These are phyloP conservation scores for Suillus hirtellus DNA, from an alignment of 768 basidiomycete genomes.

Conservation along the genomic window DNA sequence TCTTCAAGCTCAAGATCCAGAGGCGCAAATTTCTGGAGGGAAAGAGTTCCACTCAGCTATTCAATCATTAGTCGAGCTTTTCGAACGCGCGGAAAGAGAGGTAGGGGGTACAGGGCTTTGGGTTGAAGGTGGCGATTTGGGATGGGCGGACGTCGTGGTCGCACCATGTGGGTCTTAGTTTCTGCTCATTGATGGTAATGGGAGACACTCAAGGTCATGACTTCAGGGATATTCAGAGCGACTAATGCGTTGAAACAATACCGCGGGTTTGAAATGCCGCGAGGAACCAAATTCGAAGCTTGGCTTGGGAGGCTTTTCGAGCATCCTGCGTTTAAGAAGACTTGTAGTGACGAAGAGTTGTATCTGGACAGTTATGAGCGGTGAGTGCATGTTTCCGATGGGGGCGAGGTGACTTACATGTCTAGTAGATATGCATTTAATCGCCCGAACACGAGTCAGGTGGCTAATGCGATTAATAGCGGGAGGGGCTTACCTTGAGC, in stretches of 20 bases:
- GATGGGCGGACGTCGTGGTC: slow-evolving; percentile 66
- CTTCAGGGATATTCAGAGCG: slow-evolving; percentile 66
- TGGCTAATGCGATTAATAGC: slow-evolving; percentile 73
- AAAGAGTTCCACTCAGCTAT: slow-evolving; percentile 57
- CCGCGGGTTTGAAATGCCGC: slow-evolving; percentile 60
- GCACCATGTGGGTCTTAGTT: slow-evolving; percentile 59
- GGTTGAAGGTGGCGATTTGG: slow-evolving; percentile 56
- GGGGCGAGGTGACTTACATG: neutral
- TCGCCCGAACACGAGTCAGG: slow-evolving; percentile 73
- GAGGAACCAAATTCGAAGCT: slow-evolving; percentile 46
- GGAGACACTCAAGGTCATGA: slow-evolving; percentile 2
- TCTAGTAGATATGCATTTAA: slow-evolving; percentile 68
- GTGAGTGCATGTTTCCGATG: slow-evolving; percentile 31
- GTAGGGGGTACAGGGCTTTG: slow-evolving; percentile 58
- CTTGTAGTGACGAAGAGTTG: slow-evolving; percentile 66
- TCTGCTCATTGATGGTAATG: neutral
- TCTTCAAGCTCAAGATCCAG: slow-evolving; percentile 64
- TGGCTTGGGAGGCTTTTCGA: slow-evolving; percentile 56
- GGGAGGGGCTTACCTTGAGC: slow-evolving; percentile 62
- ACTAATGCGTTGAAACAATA: slow-evolving; percentile 65
- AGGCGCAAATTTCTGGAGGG: slow-evolving; percentile 50
- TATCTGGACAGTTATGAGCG: slow-evolving; percentile 76
- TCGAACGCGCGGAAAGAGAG: slow-evolving; percentile 56
- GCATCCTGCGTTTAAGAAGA: slow-evolving; percentile 64
- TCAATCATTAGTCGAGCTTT: slow-evolving; percentile 49